phyloP scores from a whole-genome alignment of 2,329 filamentous ascomycete genomes.

The Fusarium nygamai region DNA sequence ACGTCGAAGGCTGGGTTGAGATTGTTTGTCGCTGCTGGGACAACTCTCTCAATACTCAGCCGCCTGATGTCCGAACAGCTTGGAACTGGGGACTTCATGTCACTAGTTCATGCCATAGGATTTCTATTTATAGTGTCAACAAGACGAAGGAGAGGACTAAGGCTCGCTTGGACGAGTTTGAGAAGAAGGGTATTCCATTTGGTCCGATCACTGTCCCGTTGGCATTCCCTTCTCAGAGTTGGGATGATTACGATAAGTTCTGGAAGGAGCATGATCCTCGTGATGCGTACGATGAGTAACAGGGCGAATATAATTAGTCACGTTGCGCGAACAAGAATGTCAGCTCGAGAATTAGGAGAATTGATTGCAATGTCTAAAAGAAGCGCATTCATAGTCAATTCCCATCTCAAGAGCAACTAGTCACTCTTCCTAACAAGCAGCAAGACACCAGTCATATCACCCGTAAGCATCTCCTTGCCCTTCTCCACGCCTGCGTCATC shows the following conservation, averaged over 20 bases:
- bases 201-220: conserved; percentile 64
- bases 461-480: background rate
- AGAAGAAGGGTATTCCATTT: conserved; percentile 58
- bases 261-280: conserved; percentile 43
- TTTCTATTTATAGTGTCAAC: conserved; percentile 72
- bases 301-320: background rate
- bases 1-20: conserved; percentile 70
- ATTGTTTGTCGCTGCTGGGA: conserved; percentile 69
- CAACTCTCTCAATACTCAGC: conserved; percentile 70
- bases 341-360: background rate
- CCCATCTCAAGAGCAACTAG: background rate
- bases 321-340: background rate
- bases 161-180: conserved; percentile 60
- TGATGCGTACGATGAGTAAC: conserved; percentile 38
- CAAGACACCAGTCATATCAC: background rate
- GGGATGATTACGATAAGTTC: conserved; percentile 58
- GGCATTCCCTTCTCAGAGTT: conserved; percentile 58
- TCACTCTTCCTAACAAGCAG: background rate
- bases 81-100: conserved; percentile 76
- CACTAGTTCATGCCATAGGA: conserved; percentile 68
- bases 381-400: background rate
- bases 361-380: background rate
- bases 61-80: conserved; percentile 61
- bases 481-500: background rate
- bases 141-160: conserved; percentile 58